phyloP scores from a whole-genome alignment of 1,139 yeast genomes.

The Yamadazyma sp. region DNA sequence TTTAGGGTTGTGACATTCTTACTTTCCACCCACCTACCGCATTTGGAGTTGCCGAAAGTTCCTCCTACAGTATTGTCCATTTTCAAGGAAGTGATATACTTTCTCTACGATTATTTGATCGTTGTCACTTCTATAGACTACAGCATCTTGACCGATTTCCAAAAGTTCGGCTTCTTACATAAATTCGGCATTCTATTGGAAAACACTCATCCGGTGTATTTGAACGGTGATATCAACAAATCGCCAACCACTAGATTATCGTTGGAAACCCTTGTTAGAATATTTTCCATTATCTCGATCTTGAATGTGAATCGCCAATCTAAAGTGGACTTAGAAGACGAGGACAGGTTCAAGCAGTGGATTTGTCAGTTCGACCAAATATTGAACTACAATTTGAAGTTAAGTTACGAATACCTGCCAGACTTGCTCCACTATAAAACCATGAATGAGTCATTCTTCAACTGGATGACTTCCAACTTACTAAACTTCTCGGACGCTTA shows the following conservation, averaged over 20 bases:
- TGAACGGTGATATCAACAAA: conserved; percentile 9
- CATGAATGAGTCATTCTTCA: conserved; percentile 36
- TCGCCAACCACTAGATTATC: conserved; percentile 28
- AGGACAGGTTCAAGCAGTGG: conserved; percentile 9
- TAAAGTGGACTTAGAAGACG: conserved; percentile 13
- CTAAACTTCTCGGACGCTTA: conserved; percentile 14
- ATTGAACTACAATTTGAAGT: conserved; percentile 21
- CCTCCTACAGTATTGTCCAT: conserved; percentile 20
- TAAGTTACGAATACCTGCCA: conserved; percentile 28
- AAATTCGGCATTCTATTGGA: conserved; percentile 23
- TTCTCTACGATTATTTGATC: conserved; percentile 21
- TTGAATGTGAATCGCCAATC: conserved; percentile 17
- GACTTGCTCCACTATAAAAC: conserved; percentile 31
- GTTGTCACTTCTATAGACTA: conserved; percentile 4
- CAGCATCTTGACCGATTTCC: conserved; percentile 2
- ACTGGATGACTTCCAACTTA: conserved; percentile 38
- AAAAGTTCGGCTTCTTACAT: conserved; percentile 23
- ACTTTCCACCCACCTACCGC: conserved; percentile 18
- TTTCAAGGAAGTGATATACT: conserved; percentile 28
- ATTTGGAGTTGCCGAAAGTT: conserved; percentile 17
- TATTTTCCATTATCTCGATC: conserved; percentile 26
- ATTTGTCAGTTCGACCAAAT: conserved; percentile 11
- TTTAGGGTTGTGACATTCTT: conserved; percentile 16
- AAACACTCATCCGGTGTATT: conserved; percentile 22
- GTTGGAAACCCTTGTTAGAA: conserved; percentile 26